phyloP scores from a whole-genome alignment of 169 alveolate species.

The Cryptosporidium sp. region DNA sequence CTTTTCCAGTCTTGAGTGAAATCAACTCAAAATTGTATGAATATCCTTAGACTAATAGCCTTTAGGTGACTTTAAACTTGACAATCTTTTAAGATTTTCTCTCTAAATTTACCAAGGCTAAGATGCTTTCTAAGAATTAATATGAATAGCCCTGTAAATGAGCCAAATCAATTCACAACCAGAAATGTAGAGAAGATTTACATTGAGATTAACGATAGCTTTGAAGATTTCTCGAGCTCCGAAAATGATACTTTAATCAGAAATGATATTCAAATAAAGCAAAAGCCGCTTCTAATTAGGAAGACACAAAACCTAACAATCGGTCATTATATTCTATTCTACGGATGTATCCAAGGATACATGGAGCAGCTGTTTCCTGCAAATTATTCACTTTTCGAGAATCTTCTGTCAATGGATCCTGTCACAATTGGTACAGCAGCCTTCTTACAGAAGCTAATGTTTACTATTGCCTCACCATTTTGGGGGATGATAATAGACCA shows the following conservation, averaged over 20 bases:
- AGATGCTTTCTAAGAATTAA: neutral
- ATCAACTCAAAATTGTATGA: neutral
- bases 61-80: neutral
- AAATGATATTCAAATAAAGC: neutral
- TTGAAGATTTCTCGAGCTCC: constrained; percentile 5
- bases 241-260: constrained; percentile 3
- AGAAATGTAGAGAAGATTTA: constrained; percentile 22
- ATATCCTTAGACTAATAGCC: neutral
- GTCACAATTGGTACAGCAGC: constrained; percentile 66
- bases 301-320: neutral
- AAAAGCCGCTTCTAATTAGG: neutral
- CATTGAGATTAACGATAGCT: constrained; percentile 9
- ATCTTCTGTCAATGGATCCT: constrained; percentile 14
- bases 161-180: neutral
- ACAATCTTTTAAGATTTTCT: neutral
- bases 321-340: constrained; percentile 27
- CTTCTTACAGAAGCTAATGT: constrained; percentile 45
- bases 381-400: constrained; percentile 49
- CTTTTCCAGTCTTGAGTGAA: neutral
- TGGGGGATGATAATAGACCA: constrained; percentile 56
- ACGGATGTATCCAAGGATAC: constrained; percentile 68
- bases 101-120: neutral
- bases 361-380: constrained; percentile 69
- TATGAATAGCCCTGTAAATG: constrained; percentile 14
- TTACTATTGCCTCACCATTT: constrained; percentile 54